Evolutionary conservation across 805 yeast species (phyloP).

Genomic region (Zygosaccharomyces pseudorouxii): DNA sequence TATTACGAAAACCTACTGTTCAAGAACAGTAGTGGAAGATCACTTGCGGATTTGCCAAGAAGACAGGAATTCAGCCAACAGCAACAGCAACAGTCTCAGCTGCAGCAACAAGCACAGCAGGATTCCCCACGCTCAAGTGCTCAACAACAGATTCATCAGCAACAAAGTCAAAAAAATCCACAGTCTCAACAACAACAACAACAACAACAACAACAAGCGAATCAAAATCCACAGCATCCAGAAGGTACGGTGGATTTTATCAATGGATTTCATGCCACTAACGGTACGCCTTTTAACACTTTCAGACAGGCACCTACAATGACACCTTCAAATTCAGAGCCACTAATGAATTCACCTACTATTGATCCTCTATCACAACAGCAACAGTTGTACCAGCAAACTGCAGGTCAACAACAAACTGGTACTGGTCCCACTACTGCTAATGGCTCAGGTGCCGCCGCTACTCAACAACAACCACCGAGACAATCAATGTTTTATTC

Average conservation of each 20-base stretch:
- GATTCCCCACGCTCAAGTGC: not conserved
- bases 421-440: not conserved
- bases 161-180: slow-evolving; percentile 2
- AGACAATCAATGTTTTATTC: slow-evolving; percentile 10
- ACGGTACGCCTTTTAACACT: slow-evolving; percentile 12
- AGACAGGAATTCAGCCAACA: slow-evolving; percentile 12
- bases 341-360: slow-evolving; percentile 12
- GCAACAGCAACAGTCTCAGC: slow-evolving; percentile 13
- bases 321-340: slow-evolving; percentile 27
- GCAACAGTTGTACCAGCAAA: slow-evolving; percentile 14
- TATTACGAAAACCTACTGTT: slow-evolving; percentile 34
- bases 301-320: slow-evolving; percentile 13
- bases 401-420: slow-evolving; percentile 5
- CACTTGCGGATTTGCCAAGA: slow-evolving; percentile 31
- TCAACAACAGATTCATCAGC: not conserved
- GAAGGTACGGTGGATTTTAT: slow-evolving; percentile 22
- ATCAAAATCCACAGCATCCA: not conserved
- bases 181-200: not conserved
- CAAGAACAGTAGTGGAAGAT: slow-evolving; percentile 33
- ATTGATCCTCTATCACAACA: slow-evolving; percentile 3
- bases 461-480: not conserved
- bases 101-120: slow-evolving; percentile 3
- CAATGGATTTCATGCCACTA: slow-evolving; percentile 21
- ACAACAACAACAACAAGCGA: not conserved
- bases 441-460: not conserved